Base-by-base conservation (phyloP, 2,329 filamentous ascomycete genomes). In the Ophiocordyceps unilateralis region DNA sequence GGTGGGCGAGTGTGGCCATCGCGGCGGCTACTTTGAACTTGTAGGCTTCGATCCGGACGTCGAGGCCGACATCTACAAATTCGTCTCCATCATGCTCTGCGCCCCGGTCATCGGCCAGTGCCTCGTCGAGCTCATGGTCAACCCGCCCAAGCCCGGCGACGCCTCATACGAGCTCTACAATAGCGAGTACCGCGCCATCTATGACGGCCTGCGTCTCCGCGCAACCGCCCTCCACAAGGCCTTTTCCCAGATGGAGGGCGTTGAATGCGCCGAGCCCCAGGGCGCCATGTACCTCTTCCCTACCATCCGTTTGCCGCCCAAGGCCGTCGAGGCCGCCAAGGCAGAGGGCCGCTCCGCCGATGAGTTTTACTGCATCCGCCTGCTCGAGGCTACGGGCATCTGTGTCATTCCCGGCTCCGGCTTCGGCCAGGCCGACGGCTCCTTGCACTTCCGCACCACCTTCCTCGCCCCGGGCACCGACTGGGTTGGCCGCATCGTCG, bases 221-320 rank as follows among this genome's bases (percentile, higher is more conserved):
- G 91, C 91, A 34, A 74, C 70, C 46, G 88, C 91, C 7, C 72
- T 98, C 41, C 91, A 93, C 65, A 74, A 87, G 54, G 88, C 89
- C 23, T 98, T 98, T 65, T 70, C 78, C 61, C 67, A 86, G 58
- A 96, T 98, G 91, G 89, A 96, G 63, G 91, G 91, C 45, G 89
- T 98, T 46, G 76, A 88, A 60, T 94, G 88, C 65, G 82, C 83
- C 54, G 72, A 78, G 52, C 91, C 91, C 44, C 83, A 94, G 73
- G 91, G 91, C 47, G 81, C 83, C 59, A 98, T 98, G 91, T 98
- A 98, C 68, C 82, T 98, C 55, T 98, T 96, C 76, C 91, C 91
- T 21, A 91, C 85, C 53, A 93, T 98, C 65, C 77, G 69, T 28
- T 69, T 98, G 21, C 76, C 91, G 2, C 53, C 65, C 21, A 85